phyloP scores from a whole-genome alignment of 495 filamentous ascomycete species.

The Xylaria castorea region DNA sequence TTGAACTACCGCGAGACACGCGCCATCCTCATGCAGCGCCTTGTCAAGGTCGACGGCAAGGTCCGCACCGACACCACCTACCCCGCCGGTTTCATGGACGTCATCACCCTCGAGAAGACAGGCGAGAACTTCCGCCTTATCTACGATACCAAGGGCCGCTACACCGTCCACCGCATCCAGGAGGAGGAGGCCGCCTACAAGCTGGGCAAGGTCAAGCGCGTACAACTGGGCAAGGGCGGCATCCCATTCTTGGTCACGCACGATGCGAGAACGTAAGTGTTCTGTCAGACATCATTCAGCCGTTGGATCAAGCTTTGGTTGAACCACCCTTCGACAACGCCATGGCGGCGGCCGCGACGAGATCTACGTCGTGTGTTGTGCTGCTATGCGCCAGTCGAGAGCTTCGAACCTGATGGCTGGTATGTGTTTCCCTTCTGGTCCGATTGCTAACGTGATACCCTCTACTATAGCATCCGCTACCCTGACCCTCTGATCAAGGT shows the following conservation, averaged over 20 bases:
- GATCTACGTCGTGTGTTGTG: background rate
- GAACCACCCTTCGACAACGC: conserved; percentile 50
- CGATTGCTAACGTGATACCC: conserved; percentile 50
- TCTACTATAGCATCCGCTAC: conserved; percentile 84
- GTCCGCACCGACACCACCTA: conserved; percentile 98
- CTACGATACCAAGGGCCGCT: conserved; percentile 99
- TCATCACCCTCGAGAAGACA: conserved; percentile 99
- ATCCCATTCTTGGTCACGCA: conserved; percentile 99
- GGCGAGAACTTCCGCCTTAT: conserved; percentile 99
- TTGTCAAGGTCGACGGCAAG: conserved; percentile 99
- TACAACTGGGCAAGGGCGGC: conserved; percentile 97
- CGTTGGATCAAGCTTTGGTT: conserved; percentile 99
- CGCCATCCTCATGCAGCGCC: conserved; percentile 98
- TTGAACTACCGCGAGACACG: conserved; percentile 97
- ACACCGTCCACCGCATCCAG: conserved; percentile 99
- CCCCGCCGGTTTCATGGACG: conserved; percentile 99
- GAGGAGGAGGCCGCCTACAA: conserved; percentile 98
- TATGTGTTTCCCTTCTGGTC: conserved; percentile 45
- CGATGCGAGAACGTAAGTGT: conserved; percentile 99
- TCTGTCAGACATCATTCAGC: conserved; percentile 94
- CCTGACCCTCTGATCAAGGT: conserved; percentile 97
- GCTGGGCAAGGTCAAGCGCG: conserved; percentile 98
- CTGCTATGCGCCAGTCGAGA: conserved; percentile 29
- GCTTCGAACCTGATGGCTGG: conserved; percentile 52
- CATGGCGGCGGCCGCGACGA: conserved; percentile 17